phyloP scores from a whole-genome alignment of 768 basidiomycete genomes.

The Lentinus brumalis region DNA sequence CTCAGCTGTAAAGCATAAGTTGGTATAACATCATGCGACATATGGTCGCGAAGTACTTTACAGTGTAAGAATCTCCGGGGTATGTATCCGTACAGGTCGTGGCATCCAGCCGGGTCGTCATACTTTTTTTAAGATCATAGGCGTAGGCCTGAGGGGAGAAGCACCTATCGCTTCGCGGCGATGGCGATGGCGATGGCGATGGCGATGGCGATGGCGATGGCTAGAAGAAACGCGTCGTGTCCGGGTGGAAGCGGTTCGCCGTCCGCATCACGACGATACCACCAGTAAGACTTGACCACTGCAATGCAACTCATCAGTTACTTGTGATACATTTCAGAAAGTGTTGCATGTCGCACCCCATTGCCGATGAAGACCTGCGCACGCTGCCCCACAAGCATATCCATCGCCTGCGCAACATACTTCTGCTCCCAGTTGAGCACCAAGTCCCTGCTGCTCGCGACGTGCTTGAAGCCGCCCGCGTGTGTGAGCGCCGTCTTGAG shows the following conservation, averaged over 20 bases:
- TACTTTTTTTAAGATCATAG: not conserved
- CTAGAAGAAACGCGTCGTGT: slow-evolving; percentile 41
- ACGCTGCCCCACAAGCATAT: slow-evolving; percentile 67
- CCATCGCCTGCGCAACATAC: slow-evolving; percentile 58
- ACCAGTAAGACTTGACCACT: slow-evolving; percentile 54
- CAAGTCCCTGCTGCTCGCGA: slow-evolving; percentile 59
- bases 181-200: not conserved
- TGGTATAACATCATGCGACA: no score
- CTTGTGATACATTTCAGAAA: no score
- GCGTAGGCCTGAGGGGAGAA: no score
- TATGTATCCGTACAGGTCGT: no score
- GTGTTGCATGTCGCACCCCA: slow-evolving; percentile 50
- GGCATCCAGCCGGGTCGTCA: not conserved
- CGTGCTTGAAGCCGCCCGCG: slow-evolving; percentile 45
- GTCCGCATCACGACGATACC: slow-evolving; percentile 49
- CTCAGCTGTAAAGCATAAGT: not conserved
- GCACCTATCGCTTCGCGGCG: no score
- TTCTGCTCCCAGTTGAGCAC: slow-evolving; percentile 55
- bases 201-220: not conserved
- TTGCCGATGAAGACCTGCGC: slow-evolving; percentile 72
- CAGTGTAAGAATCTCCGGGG: no score
- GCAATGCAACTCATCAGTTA: not conserved
- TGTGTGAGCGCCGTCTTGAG: slow-evolving; percentile 42
- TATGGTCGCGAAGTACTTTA: no score
- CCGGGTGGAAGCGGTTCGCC: slow-evolving; percentile 36